A percentile compares a stretch with the other conserved stretches of the same genome.
Conservation (phyloP, 345 rosid species). For the Dipteronia dyeriana region DNA sequence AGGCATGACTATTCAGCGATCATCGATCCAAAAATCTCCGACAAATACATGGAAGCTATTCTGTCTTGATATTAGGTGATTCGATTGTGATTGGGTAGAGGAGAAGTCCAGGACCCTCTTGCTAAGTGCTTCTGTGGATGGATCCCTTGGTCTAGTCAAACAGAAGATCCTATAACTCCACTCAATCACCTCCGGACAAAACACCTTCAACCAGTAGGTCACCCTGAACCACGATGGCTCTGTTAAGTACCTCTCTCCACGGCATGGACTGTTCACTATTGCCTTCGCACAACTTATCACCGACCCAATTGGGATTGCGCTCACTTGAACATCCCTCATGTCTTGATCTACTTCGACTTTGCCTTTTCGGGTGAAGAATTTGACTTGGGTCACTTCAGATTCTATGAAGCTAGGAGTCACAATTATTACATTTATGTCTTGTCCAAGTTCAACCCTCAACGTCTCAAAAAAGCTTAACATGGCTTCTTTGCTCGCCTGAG, state of each 20-base stretch:
- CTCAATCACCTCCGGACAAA: slow-evolving; percentile 53
- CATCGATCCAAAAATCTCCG: too few species aligned
- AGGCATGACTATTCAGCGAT: too few species aligned
- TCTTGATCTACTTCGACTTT: slow-evolving; percentile 39
- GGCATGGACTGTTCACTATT: slow-evolving; percentile 53
- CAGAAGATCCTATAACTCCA: slow-evolving; percentile 30
- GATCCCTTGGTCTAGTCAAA: slow-evolving; percentile 14
- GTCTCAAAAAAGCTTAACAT: slow-evolving; percentile 54
- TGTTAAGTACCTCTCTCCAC: slow-evolving; percentile 49
- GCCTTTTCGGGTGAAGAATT: slow-evolving; percentile 37
- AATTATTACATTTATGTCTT: slow-evolving; percentile 44
- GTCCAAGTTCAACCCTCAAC: slow-evolving; percentile 55
- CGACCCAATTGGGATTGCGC: slow-evolving; percentile 31
- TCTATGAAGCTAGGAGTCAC: slow-evolving; percentile 65
- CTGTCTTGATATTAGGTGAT: slow-evolving; percentile 32
- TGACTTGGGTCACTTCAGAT: slow-evolving; percentile 51
- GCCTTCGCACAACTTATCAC: slow-evolving; percentile 40
- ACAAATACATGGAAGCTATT: slow-evolving; percentile 1
- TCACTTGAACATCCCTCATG: slow-evolving; percentile 47
- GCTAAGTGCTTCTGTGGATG: slow-evolving; percentile 26
- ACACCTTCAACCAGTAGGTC: slow-evolving; percentile 44
- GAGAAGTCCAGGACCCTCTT: slow-evolving; percentile 38
- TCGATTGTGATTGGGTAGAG: slow-evolving; percentile 38
- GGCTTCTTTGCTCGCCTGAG: slow-evolving; percentile 76
- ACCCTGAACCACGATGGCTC: slow-evolving; percentile 51